Base-by-base conservation (phyloP, 1,139 yeast species). In the Geotrichum reessii region DNA sequence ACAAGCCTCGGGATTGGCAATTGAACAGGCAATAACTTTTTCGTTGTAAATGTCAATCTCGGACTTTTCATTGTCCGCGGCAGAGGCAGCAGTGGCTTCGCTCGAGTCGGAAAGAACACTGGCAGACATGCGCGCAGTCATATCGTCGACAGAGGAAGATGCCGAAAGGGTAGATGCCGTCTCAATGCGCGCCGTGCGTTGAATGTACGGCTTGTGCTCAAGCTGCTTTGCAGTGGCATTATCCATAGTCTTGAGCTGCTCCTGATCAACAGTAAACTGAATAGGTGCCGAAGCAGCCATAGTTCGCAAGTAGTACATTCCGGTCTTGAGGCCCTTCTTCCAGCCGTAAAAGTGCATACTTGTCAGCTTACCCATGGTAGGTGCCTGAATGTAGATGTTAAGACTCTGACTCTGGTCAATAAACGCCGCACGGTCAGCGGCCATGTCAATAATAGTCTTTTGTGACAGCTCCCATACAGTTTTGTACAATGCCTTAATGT, bases 391-490 rank as follows among this genome's bases (percentile, higher is more conserved):
- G 76, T 88, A 87, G 66, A 92, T 84, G 74, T 92, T 93, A 81
- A 93, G 78, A 58, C 95, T 85, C 76, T 93, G 98, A 63, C 95
- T 88, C 74, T 93, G 99, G 74, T 93, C 99, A 70, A 93, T 86
- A 75, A 83, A 93, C 31, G 95, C 90, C 52, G 93, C 87, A 69
- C 99, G 82, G 70, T 91, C 98, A 51, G 97, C 96, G 55, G 98
- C 96, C 93, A 93, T 83, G 69, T 92, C 97, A 65, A 93, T 86
- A 63, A 93, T 83, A 17, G 82, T 81, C 76, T 85, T 86, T 73
- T 93, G 99, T 50, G 96, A 84, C 56, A 93, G 82, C 75, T 93
- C 99, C 98, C 99, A 93, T 19, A 91, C 97, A 0, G 99, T 93
- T 76, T 87, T 89, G 78, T 92, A 91, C 54, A 92, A 76, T 8